phyloP scores from a whole-genome alignment of 352 stramenopile species.

The Phytophthora europaea region DNA sequence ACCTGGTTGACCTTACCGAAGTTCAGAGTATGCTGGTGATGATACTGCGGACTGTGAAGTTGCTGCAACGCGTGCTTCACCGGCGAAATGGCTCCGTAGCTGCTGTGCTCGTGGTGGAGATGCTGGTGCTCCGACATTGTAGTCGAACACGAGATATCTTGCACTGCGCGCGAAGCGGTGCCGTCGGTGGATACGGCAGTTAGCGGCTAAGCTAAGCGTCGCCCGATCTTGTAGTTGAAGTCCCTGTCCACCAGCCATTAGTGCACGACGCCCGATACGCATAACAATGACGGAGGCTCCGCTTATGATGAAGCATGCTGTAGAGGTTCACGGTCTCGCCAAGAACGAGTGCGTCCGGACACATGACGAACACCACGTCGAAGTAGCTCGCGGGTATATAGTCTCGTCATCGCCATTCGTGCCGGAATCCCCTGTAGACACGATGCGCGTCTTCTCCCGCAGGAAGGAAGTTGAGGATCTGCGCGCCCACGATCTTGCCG shows the following conservation, averaged over 20 bases:
- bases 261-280: background rate
- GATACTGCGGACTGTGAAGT: slow-evolving; percentile 24
- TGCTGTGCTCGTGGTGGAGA: slow-evolving; percentile 35
- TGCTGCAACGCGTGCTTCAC: slow-evolving; percentile 39
- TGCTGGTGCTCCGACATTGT: slow-evolving; percentile 36
- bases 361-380: too few relatives aligned
- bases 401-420: too few relatives aligned
- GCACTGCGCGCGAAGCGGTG: slow-evolving; percentile 28
- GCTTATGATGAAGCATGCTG: too few relatives aligned
- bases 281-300: too few relatives aligned
- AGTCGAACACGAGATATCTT: slow-evolving; percentile 20
- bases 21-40: slow-evolving; percentile 31
- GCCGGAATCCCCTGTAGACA: slow-evolving; percentile 40
- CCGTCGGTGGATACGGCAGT: slow-evolving; percentile 12
- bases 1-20: slow-evolving; percentile 29
- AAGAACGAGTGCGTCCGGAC: too few relatives aligned
- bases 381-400: too few relatives aligned
- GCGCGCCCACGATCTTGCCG: slow-evolving; percentile 90
- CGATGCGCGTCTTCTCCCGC: slow-evolving; percentile 92
- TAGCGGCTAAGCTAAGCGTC: slow-evolving; percentile 26
- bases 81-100: slow-evolving; percentile 36
- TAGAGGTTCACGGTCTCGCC: too few relatives aligned
- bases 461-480: slow-evolving; percentile 92
- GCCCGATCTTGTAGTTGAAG: slow-evolving; percentile 19
- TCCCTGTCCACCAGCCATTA: background rate